These are phyloP conservation scores for Osmozyma mogii DNA, from an alignment of 805 yeast species.

Conservation along the genomic window DNA sequence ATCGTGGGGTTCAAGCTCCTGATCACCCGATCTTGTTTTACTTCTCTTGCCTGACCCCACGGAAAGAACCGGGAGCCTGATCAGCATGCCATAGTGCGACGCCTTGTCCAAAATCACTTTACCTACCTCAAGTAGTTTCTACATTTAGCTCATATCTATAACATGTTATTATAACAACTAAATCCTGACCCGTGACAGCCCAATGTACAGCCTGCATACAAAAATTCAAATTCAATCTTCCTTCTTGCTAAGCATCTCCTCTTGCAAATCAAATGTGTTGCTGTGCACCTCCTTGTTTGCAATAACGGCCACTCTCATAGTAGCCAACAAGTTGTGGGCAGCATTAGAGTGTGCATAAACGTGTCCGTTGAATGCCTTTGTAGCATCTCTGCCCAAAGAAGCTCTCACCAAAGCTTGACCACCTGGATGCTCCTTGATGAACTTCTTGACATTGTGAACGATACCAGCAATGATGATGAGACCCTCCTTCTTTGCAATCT, in stretches of 20 bases:
- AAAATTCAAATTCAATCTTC: constrained; percentile 12
- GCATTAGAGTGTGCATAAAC: constrained; percentile 82
- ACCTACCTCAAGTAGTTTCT: neutral
- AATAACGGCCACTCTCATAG: constrained; percentile 75
- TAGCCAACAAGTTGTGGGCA: constrained; percentile 74
- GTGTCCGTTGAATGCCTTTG: constrained; percentile 79
- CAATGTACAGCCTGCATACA: neutral
- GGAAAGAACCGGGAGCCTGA: neutral
- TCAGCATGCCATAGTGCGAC: neutral
- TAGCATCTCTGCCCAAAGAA: constrained; percentile 74
- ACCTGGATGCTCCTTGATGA: constrained; percentile 77
- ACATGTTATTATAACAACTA: neutral
- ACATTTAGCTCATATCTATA: neutral
- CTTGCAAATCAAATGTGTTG: constrained; percentile 48
- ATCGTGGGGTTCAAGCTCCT: too few species aligned
- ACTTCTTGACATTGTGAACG: constrained; percentile 65
- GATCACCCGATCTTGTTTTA: too few species aligned
- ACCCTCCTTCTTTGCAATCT: constrained; percentile 45
- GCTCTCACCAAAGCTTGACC: constrained; percentile 67
- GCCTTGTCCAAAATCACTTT: constrained; percentile 1
- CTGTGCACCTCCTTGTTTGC: constrained; percentile 54
- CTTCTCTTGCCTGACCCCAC: neutral
- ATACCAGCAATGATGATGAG: constrained; percentile 69
- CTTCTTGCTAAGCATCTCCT: constrained; percentile 33
- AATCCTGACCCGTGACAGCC: neutral